Evolutionary conservation across 805 yeast species (phyloP), one percentile per base, ranked within the genome.

Genomic region (Cephaloascus fragrans): DNA sequence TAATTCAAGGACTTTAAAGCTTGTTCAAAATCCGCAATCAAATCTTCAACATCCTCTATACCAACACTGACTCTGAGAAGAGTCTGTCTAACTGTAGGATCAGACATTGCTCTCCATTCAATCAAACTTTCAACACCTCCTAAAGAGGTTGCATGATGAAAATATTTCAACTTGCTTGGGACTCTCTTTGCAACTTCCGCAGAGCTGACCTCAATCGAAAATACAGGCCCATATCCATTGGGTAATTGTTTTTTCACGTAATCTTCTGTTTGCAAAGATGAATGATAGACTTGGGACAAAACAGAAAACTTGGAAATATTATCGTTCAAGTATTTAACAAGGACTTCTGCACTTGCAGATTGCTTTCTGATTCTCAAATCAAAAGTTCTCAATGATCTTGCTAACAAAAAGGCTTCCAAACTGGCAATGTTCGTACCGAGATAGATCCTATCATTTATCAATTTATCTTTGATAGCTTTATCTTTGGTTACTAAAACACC

Each of bases 101-200:
- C 90, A 18, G 82, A 71, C 61, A 89, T 52, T 0, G 86, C 80
- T 53, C 96, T 75, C 95, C 96, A 87, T 59, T 89, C 97, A 41
- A 89, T 77, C 51, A 88, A 64, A 35, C 94, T 82, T 59, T 90
- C 97, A 12, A 83, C 85, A 18, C 97, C 96, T 32, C 97, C 97
- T 19, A 90, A 65, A 2, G 96, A 86, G 1, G 96, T 88, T 3
- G 96, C 95, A 59, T 89, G 97, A 48, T 80, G 82, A 64, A 88
- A 87, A 45, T 73, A 74, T 47, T 75, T 72, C 42, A 87, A 62
- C 42, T 66, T 71, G 3, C 80, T 64, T 5, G 95, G 94, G 14
- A 89, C 62, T 8, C 48, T 39, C 46, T 69, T 73, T 0, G 96
- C 95, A 29, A 66, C 58, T 5, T 73, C 75, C 36, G 62, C 71